Conservation (phyloP, 2,329 filamentous ascomycete species). For the Pseudogymnoascus sp. region DNA sequence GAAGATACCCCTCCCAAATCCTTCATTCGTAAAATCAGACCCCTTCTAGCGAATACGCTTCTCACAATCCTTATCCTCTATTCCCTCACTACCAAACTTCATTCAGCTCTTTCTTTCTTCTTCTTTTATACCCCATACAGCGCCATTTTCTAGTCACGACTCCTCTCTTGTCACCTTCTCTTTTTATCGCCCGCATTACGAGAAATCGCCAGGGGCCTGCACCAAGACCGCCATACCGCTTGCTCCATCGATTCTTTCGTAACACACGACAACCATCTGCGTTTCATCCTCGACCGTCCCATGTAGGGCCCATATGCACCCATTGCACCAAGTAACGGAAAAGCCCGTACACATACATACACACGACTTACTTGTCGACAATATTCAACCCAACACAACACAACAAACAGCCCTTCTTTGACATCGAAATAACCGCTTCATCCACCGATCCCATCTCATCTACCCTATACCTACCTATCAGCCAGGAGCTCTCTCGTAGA, state of each 20-base stretch:
- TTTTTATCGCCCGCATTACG: constrained; percentile 3
- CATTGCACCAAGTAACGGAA: constrained; percentile 1
- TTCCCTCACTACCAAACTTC: neutral
- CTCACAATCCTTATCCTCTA: neutral
- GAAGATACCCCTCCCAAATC: constrained; percentile 11
- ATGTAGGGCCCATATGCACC: constrained; percentile 1
- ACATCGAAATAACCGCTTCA: neutral
- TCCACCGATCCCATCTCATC: neutral
- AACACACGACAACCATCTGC: constrained; percentile 5
- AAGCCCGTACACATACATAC: neutral
- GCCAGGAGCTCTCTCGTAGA: constrained; percentile 1
- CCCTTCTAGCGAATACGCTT: neutral
- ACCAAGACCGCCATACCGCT: constrained; percentile 15
- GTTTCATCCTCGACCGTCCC: neutral
- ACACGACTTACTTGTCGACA: neutral
- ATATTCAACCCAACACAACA: neutral
- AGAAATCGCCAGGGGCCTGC: constrained; percentile 17
- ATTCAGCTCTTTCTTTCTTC: neutral
- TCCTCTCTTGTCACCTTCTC: neutral
- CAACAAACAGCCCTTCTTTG: neutral
- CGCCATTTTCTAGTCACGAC: neutral
- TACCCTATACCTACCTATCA: neutral
- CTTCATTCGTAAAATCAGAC: neutral
- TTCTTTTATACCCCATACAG: neutral
- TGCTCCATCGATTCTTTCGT: constrained; percentile 13